Base-by-base conservation (phyloP, 2,329 filamentous ascomycete species). In the Xylaria multiplex region DNA sequence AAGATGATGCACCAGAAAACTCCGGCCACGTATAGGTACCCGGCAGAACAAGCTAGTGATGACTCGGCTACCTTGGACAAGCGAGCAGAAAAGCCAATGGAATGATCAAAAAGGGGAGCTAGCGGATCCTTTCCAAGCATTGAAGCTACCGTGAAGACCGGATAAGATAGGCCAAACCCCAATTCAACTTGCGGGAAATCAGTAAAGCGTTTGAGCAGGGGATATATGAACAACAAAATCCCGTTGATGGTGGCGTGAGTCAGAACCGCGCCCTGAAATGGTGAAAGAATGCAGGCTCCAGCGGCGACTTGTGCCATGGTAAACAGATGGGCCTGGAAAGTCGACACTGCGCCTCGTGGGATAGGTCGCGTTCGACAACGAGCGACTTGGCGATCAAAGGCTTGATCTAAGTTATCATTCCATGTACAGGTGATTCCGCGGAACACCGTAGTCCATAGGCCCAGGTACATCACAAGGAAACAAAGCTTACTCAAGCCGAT, bases 321-420 rank as follows among this genome's bases (percentile, higher is more conserved):
- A 68, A 82, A 84, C 27, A 83, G 50, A 77, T 16, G 80, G 1
- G 60, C 68, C n/a, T 59, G 55, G 0, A 14, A 3, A 2, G 64
- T 65, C 2, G 68, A 78, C 24, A 85, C 76, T 19, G 83, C 83
- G 19, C 81, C 80, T 55, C 83, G 75, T 8, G 83, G 82, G 69
- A 85, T 82, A 1, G 84, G 84, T 19, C 84, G 78, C 65, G 82
- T 78, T 42, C 80, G 80, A 42, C 82, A 85, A 32, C 85, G 81
- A 66, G 80, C 79, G 19, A 85, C 83, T 69, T 82, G 77, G 5
- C 82, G 82, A 69, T 87, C 85, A 53, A 85, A 76, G 55, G 85
- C 82, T 56, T 81, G 80, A 68, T 88, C 85, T 75, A 84, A 80
- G 48, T 82, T 79, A 70, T 87, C 85, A 71, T 88, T 87, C 76